Base-by-base conservation (phyloP, 164 flowering plant species). In the Saururus chinensis region DNA sequence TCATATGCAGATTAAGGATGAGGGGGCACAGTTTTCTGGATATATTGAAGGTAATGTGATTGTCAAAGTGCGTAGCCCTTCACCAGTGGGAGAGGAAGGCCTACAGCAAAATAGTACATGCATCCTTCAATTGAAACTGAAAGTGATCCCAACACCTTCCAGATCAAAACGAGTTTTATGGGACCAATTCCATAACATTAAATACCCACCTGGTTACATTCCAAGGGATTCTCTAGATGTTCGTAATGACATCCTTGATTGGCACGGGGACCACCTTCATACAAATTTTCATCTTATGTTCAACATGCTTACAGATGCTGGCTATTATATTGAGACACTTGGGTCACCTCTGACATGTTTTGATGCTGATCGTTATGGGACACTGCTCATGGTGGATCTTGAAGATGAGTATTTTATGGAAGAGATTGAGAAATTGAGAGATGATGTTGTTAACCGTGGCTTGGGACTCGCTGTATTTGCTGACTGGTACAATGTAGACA, bases 301-400 rank as follows among this genome's bases (percentile, higher is more conserved):
- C 77, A 91, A 95, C 79, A 87, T 81, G 91, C 73, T 95, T 71
- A 76, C 90, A 63, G 97, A 90, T 75, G 86, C 96, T 60, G 99
- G 96, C 20, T 95, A 87, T 74, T 87, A 73, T 71, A 76, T 95
- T 60, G 99, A 95, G 70, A 88, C 92, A 7, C 95, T 95, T 48
- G 99, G 99, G 63, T 95, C 99, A 35, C 99, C 99, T 74, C 72
- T 95, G 66, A 90, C 97, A n/a, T 95, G 99, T 71, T 95, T 95
- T 79, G 95, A 95, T 88, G 97, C 99, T 67, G 76, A 60, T n/a
- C 89, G 81, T 48, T 95, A 95, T 80, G 99, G 99, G 61, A 95
- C 99, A 40, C 91, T 95, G 61, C 70, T 95, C 67, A 73, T 95
- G 74, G 99, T 95, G 64, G 99, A 90, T 77, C 95, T 88, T 61